Evolutionary conservation across 129 eudicot species (phyloP).

Genomic region (Mikania micrantha): DNA sequence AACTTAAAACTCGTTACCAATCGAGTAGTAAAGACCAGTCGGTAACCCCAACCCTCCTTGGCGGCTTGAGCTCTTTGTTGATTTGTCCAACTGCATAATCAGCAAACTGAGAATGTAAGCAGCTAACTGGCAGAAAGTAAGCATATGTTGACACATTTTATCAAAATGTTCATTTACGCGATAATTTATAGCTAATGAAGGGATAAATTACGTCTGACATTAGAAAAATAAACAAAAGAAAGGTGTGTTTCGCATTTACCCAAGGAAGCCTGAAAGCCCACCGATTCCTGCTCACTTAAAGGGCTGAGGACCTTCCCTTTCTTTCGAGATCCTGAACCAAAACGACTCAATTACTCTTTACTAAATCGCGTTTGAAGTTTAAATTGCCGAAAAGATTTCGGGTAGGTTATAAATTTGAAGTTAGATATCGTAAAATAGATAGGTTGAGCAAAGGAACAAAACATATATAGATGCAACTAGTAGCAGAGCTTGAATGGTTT

Average conservation of each 20-base stretch:
- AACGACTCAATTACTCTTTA: slow-evolving; percentile 8
- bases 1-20: slow-evolving; percentile 37
- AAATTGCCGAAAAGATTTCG: background rate
- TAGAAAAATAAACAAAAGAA: background rate
- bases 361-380: background rate
- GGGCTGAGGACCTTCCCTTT: slow-evolving; percentile 95
- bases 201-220: too few relatives aligned
- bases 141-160: background rate
- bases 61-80: slow-evolving; percentile 89
- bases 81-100: slow-evolving; percentile 75
- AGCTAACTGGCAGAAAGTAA: background rate
- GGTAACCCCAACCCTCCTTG: slow-evolving; percentile 92
- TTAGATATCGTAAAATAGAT: background rate
- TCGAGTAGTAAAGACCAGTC: slow-evolving; percentile 75
- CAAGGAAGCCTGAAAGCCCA: slow-evolving; percentile 86
- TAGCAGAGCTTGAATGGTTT: too few relatives aligned
- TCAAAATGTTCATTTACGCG: background rate
- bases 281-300: slow-evolving; percentile 88
- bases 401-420: background rate
- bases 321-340: slow-evolving; percentile 77
- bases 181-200: background rate
- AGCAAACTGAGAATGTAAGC: slow-evolving; percentile 9
- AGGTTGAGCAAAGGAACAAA: too few relatives aligned
- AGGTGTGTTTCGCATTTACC: slow-evolving; percentile 37
- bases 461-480: too few relatives aligned